Evolutionary conservation across 805 yeast genomes (phyloP).

Genomic region (Vanderwaltozyma polyspora): DNA sequence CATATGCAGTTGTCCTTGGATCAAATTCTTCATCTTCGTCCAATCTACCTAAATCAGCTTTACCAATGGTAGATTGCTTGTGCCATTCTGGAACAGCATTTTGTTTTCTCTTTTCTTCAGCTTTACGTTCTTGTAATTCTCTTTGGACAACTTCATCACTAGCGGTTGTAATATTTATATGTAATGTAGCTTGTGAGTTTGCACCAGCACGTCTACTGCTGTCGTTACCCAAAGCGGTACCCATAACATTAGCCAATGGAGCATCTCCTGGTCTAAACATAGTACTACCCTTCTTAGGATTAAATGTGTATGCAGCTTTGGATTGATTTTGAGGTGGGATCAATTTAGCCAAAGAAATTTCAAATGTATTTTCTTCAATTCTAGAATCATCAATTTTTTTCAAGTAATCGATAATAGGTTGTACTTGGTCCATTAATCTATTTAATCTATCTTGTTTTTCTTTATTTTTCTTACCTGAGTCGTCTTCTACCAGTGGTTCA

Average conservation of each 20-base stretch:
- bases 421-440: constrained; percentile 76
- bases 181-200: constrained; percentile 72
- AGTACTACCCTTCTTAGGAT: constrained; percentile 34
- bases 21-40: constrained; percentile 38
- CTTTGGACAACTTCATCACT: constrained; percentile 66
- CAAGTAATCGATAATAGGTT: constrained; percentile 73
- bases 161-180: constrained; percentile 78
- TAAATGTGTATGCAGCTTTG: constrained; percentile 56
- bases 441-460: constrained; percentile 74
- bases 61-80: constrained; percentile 78
- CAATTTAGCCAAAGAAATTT: constrained; percentile 66
- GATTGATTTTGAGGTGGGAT: constrained; percentile 74
- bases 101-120: constrained; percentile 68
- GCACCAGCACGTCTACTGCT: constrained; percentile 43
- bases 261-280: constrained; percentile 34
- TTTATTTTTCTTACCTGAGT: constrained; percentile 69
- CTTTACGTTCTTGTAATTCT: constrained; percentile 53
- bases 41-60: constrained; percentile 42
- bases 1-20: constrained; percentile 19
- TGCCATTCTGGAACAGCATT: constrained; percentile 98
- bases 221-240: constrained; percentile 28
- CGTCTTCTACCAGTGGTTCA: constrained; percentile 72
- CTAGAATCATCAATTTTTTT: constrained; percentile 71
- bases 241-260: constrained; percentile 12
- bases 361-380: constrained; percentile 83